Conservation (phyloP, 2,329 filamentous ascomycete species). For the Ilyonectria destructans region DNA sequence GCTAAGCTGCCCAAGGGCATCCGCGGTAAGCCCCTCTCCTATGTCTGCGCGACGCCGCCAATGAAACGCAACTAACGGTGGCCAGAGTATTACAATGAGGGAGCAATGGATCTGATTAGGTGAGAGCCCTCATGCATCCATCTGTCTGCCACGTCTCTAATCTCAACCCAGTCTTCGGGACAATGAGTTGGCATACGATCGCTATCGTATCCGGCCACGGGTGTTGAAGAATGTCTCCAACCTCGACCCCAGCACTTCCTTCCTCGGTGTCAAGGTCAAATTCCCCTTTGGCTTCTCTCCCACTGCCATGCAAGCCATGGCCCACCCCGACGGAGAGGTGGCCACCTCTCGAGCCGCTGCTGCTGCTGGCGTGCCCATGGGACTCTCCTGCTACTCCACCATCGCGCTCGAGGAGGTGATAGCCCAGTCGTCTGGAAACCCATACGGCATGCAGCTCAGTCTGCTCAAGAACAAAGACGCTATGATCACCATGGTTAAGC, state of each 20-base stretch:
- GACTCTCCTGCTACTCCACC: constrained; percentile 34
- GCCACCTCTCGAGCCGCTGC: constrained; percentile 32
- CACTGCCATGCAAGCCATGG: constrained; percentile 35
- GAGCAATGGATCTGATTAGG: constrained; percentile 29
- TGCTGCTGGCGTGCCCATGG: constrained; percentile 28
- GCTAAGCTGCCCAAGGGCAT: constrained; percentile 24
- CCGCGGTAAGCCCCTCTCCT: constrained; percentile 5
- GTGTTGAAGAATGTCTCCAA: constrained; percentile 32
- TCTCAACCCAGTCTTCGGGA: constrained; percentile 28
- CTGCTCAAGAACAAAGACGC: constrained; percentile 33
- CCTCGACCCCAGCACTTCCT: constrained; percentile 31
- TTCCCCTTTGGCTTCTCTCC: constrained; percentile 38
- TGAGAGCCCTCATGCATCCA: neutral
- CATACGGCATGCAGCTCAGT: constrained; percentile 36
- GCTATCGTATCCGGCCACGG: constrained; percentile 35
- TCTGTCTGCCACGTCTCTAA: neutral
- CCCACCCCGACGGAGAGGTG: constrained; percentile 32
- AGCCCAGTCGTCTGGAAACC: constrained; percentile 28
- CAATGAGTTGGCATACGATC: constrained; percentile 33
- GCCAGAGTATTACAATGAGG: constrained; percentile 29
- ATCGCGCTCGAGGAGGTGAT: constrained; percentile 38
- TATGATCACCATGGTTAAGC: constrained; percentile 24
- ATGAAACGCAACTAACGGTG: neutral
- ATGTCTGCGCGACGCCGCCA: too few relatives aligned
- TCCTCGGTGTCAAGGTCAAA: constrained; percentile 31